Conservation (phyloP, 257 asterid species). For the Cordia subcordata region DNA sequence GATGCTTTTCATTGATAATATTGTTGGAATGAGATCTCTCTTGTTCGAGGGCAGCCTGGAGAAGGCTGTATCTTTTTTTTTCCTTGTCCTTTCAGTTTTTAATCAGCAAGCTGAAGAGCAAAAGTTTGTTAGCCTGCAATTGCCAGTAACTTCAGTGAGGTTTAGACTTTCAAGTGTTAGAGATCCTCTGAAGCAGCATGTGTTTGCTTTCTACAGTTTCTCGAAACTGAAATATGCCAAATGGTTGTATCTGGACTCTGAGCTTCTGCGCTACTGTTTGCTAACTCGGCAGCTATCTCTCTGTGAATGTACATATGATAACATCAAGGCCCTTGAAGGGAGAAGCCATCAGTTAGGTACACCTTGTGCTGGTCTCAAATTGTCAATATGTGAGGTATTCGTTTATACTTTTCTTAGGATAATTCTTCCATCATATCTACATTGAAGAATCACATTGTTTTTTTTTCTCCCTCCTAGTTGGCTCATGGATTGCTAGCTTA, state of each 20-base stretch:
- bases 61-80: conserved; percentile 59
- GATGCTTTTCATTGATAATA: conserved; percentile 79
- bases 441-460: too few relatives aligned
- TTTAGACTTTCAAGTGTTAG: conserved; percentile 55
- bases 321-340: conserved; percentile 61
- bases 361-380: conserved; percentile 32
- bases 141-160: conserved; percentile 76
- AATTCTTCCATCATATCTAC: too few relatives aligned
- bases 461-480: neutral
- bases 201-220: conserved; percentile 65
- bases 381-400: conserved; percentile 48
- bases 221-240: conserved; percentile 49
- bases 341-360: conserved; percentile 16
- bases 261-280: conserved; percentile 56
- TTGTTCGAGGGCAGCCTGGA: conserved; percentile 68
- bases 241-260: conserved; percentile 65
- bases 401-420: neutral
- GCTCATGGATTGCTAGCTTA: too few relatives aligned
- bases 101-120: conserved; percentile 43
- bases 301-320: conserved; percentile 78
- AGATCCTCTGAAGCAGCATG: conserved; percentile 49
- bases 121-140: conserved; percentile 37
- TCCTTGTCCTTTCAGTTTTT: conserved; percentile 55
- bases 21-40: conserved; percentile 68
- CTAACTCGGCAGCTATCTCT: conserved; percentile 52